phyloP scores from a whole-genome alignment of 345 rosid genomes.

The Populus deltoides region DNA sequence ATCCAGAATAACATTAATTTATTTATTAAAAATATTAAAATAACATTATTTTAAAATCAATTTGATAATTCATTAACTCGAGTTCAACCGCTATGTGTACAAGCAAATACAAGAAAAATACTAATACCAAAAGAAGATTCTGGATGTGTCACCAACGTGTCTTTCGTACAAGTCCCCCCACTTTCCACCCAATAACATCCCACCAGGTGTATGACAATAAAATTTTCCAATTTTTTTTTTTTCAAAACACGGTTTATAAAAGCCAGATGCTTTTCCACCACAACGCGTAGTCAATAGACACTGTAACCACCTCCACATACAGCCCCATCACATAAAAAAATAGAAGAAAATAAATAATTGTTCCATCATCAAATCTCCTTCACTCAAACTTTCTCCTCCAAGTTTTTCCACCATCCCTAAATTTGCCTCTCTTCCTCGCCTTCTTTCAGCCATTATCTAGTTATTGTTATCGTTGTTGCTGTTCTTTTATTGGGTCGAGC shows the following conservation, averaged over 20 bases:
- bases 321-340: too few relatives aligned
- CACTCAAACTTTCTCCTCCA: background rate
- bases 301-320: background rate
- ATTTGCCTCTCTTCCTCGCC: background rate
- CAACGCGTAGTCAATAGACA: background rate
- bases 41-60: too few relatives aligned
- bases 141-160: background rate
- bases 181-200: background rate
- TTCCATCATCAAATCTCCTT: background rate
- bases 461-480: background rate
- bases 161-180: background rate
- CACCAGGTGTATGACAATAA: background rate
- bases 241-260: background rate
- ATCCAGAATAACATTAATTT: too few relatives aligned
- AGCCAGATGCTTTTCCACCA: background rate
- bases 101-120: too few relatives aligned
- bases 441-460: background rate
- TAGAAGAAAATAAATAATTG: background rate
- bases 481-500: background rate
- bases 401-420: background rate
- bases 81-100: rapidly evolving
- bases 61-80: too few relatives aligned
- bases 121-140: too few relatives aligned
- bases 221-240: background rate
- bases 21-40: too few relatives aligned